Base-by-base conservation (phyloP, 257 asterid species). In the Scutellaria galericulata region DNA sequence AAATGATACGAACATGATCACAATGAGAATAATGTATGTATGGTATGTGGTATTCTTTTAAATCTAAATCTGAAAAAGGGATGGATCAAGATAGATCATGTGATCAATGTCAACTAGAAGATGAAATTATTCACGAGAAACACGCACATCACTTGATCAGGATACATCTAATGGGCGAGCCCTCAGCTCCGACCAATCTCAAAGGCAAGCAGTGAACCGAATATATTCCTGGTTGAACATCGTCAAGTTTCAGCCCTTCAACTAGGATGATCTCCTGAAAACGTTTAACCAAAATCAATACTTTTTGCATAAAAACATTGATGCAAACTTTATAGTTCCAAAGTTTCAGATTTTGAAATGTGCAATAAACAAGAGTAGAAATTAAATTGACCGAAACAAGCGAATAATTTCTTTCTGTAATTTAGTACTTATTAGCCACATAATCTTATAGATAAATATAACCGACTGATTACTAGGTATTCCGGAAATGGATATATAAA, bases 81-180 rank as follows among this genome's bases (percentile, higher is more conserved):
- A 41, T n/a, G 6, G 22, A 10, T 4, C 11, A 70, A 40, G 64
- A 41, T n/a, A 2, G 22, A 10, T 4, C 11, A 70, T 13, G 64
- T 45, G 58, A 41, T 53, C n/a, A 39, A 20, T 13, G 64, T 13
- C 10, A 42, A 40, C 3, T 39, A 41, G 64, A 66, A 5, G 10
- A 15, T 40, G 52, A 22, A 18, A 9, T 18, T 8, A 73, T 44
- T 24, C 10, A 51, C 62, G 48, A 31, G 48, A 47, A 37, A 41
- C 54, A 52, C 35, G 66, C 13, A 46, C 60, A 71, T 89, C 85
- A 91, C 76, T 88, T 90, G 22, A 90, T 88, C 44, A 95, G 94
- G 78, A 95, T 95, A 85, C 99, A 95, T 78, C 99, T 84, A 7
- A 92, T 90, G 37, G 99, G 99, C 5, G 99, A 95, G 58, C 99